phyloP scores from a whole-genome alignment of 805 yeast species.

The Sporopachydermia lactativora region DNA sequence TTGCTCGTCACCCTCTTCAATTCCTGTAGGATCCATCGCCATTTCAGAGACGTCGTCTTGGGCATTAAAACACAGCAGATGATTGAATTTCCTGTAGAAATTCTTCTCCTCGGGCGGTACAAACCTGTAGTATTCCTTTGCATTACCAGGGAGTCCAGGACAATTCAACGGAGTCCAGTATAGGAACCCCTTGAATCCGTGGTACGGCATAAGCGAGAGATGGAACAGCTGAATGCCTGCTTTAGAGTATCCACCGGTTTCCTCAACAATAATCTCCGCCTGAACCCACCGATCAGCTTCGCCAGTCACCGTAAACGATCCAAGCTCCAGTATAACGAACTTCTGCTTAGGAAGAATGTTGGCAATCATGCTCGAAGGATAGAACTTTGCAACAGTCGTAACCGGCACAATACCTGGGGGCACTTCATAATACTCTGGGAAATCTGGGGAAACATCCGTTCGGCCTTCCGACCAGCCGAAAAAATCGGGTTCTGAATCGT shows the following conservation, averaged over 20 bases:
- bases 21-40: no score
- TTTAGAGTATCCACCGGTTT: conserved; percentile 38
- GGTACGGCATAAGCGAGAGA: conserved; percentile 11
- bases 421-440: no score
- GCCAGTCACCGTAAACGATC: conserved; percentile 25
- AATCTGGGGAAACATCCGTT: background rate
- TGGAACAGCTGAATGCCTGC: conserved; percentile 34
- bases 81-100: no score
- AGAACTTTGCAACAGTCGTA: conserved; percentile 18
- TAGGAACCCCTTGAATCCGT: background rate
- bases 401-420: no score
- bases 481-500: background rate
- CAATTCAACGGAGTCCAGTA: no score
- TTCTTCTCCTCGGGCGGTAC: no score
- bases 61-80: no score
- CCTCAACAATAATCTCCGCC: conserved; percentile 37
- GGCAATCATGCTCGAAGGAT: conserved; percentile 42
- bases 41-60: no score
- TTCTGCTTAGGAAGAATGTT: conserved; percentile 41
- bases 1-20: no score
- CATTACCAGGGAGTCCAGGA: no score
- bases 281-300: conserved; percentile 13
- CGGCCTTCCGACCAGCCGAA: background rate
- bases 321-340: conserved; percentile 36
- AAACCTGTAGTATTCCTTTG: no score